A percentile compares a stretch with the other conserved stretches of the same genome.
phyloP scores from a whole-genome alignment of 2,329 filamentous ascomycete species.

The Claviceps africana region DNA sequence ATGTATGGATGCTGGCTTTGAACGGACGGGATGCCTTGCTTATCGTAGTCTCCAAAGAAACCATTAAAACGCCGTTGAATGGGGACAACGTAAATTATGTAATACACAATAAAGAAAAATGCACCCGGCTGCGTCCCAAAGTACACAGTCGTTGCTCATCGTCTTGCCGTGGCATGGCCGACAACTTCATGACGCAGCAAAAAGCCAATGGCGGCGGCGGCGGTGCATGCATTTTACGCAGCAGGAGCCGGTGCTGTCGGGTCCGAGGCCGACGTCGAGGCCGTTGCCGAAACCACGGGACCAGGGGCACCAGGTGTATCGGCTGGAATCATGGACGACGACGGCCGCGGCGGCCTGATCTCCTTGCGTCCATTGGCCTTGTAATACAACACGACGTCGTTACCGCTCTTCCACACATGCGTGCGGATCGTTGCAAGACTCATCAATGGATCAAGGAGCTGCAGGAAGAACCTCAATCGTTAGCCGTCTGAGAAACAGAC shows the following conservation, averaged over 20 bases:
- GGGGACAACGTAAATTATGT: not conserved
- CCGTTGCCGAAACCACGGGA: conserved; percentile 6
- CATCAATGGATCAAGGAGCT: conserved; percentile 67
- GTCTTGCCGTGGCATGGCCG: not conserved
- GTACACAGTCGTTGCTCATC: not conserved
- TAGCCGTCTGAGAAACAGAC: not conserved
- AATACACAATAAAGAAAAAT: not conserved
- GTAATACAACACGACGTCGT: conserved; percentile 82
- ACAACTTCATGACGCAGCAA: not conserved
- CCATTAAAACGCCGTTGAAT: not conserved
- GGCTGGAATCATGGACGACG: conserved; percentile 8
- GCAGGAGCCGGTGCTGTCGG: not conserved
- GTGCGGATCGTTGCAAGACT: conserved; percentile 85
- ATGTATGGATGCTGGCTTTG: not conserved
- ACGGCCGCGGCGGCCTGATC: conserved; percentile 17
- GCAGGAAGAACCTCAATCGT: not conserved
- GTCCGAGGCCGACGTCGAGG: conserved; percentile 11
- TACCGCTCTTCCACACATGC: conserved; percentile 90
- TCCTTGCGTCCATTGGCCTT: conserved; percentile 78
- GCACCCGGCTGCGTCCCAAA: not conserved
- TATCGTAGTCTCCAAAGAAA: not conserved
- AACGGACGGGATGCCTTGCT: not conserved
- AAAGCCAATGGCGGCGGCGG: not conserved
- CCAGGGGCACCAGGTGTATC: conserved; percentile 11
- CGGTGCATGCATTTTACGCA: not conserved